These are phyloP conservation scores for Xylariaceae sp. DNA, from an alignment of 2,329 filamentous ascomycete genomes.

Conservation along the genomic window DNA sequence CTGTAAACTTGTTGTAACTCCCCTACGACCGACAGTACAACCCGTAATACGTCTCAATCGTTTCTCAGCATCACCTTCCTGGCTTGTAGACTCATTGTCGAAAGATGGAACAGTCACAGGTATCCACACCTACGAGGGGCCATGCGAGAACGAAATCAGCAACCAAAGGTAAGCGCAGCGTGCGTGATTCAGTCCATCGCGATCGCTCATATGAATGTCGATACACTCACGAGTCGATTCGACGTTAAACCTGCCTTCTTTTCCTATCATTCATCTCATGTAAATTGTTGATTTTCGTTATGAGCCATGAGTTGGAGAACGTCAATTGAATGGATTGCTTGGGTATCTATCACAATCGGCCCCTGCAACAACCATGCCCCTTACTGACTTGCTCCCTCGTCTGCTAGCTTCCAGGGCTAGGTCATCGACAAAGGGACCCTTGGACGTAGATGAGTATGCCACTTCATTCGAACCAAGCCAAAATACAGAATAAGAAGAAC, in stretches of 20 bases:
- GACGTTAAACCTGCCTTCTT: neutral
- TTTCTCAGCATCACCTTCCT: neutral
- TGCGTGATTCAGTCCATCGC: conserved; percentile 1
- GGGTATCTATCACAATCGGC: neutral
- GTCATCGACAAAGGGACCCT: conserved; percentile 69
- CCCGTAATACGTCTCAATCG: neutral
- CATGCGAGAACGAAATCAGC: conserved; percentile 29
- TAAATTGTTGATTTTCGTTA: neutral
- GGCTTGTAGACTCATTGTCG: neutral
- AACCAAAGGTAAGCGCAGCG: conserved; percentile 26
- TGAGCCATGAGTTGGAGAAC: neutral
- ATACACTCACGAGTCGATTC: neutral
- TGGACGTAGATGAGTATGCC: conserved; percentile 67
- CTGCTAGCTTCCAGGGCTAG: conserved; percentile 54
- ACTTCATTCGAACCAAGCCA: neutral
- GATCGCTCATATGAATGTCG: neutral
- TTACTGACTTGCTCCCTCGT: conserved; percentile 26
- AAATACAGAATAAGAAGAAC: conserved; percentile 2
- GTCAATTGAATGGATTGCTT: neutral
- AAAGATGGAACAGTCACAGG: conserved; percentile 23
- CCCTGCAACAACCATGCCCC: conserved; percentile 16
- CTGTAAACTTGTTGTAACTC: neutral
- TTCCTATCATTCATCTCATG: neutral
- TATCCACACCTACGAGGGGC: conserved; percentile 17
- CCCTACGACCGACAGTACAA: neutral